Base-by-base conservation (phyloP, 345 rosid genomes). In the Rhodamnia argentea region DNA sequence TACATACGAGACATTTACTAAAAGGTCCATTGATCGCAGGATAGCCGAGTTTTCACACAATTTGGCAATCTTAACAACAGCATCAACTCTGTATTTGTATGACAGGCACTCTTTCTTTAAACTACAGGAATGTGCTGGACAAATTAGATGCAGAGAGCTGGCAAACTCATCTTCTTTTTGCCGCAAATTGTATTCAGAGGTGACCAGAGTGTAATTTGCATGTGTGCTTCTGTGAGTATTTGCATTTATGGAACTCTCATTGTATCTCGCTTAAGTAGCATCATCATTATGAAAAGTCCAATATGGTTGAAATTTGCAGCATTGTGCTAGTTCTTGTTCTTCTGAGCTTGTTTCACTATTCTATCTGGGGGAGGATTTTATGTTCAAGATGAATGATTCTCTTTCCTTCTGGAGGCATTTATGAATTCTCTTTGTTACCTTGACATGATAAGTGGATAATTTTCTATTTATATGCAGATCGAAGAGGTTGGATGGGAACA, bases 401-500 rank as follows among this genome's bases (percentile, higher is more conserved):
- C 24, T 64, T 64, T 64, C 78, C 44, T 32, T 4, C 37, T 64
- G 78, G 78, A 64, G 24, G 78, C 78, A 32, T 64, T 37, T 7
- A 64, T 16, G 32, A 5, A 22, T 52, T 13, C 81, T 60, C 26
- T 27, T 15, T 54, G 70, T 55, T 57, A 76, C 59, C 32, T 57
- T 55, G 51, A 8, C 44, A 37, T 86, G 74, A 78, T 62, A 27
- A 32, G n/a, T 62, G 9, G 22, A 42, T 20, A 27, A 82, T 23
- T 76, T 23, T 10, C 32, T 44, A 86, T 88, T 83, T 16, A 16
- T 82, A 6, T 86, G 70, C 93, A 96, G 98, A 92, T 95, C 82
- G 99, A 95, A 87, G 98, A 96, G 87, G 85, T 95, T 88, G 99
- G 99, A 87, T 95, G 98, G 98, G 96, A 93, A 85, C 91, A 92